Percentiles rank a stretch among this genome's conserved stretches.
phyloP scores from a whole-genome alignment of 495 filamentous ascomycete species.

The Aspergillus campestris region DNA sequence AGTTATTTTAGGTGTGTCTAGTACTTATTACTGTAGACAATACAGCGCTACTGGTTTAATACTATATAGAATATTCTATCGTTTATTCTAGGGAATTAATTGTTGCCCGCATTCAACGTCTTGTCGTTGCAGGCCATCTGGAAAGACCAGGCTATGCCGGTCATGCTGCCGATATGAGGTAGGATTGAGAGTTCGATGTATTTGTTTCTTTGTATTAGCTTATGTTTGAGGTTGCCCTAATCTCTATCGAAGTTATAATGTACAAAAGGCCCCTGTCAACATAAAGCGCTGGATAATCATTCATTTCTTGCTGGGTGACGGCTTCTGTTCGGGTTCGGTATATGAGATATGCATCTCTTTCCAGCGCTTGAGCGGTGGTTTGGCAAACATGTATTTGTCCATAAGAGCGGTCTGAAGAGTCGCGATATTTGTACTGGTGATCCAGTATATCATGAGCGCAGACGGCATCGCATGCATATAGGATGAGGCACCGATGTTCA shows the following conservation, averaged over 20 bases:
- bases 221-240: background rate
- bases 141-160: too few relatives aligned
- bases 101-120: too few relatives aligned
- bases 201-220: background rate
- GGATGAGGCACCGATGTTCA: constrained; percentile 23
- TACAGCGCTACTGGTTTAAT: too few relatives aligned
- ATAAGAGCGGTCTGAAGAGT: constrained; percentile 30
- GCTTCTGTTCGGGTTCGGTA: constrained; percentile 1
- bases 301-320: too few relatives aligned
- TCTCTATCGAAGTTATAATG: background rate
- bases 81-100: too few relatives aligned
- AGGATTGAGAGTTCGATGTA: background rate
- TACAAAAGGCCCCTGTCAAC: too few relatives aligned
- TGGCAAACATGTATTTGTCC: constrained; percentile 28
- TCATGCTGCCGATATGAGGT: too few relatives aligned
- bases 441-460: constrained; percentile 68
- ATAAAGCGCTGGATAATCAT: too few relatives aligned
- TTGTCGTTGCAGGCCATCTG: too few relatives aligned
- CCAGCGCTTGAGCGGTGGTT: constrained; percentile 14
- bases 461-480: constrained; percentile 42
- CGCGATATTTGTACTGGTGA: constrained; percentile 41
- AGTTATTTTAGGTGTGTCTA: too few relatives aligned
- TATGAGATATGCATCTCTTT: constrained; percentile 11
- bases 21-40: too few relatives aligned
- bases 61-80: too few relatives aligned